A percentile compares a stretch with the other conserved stretches of the same genome.
Conservation (phyloP, 2,329 filamentous ascomycete species). For the Scedosporium boydii region DNA sequence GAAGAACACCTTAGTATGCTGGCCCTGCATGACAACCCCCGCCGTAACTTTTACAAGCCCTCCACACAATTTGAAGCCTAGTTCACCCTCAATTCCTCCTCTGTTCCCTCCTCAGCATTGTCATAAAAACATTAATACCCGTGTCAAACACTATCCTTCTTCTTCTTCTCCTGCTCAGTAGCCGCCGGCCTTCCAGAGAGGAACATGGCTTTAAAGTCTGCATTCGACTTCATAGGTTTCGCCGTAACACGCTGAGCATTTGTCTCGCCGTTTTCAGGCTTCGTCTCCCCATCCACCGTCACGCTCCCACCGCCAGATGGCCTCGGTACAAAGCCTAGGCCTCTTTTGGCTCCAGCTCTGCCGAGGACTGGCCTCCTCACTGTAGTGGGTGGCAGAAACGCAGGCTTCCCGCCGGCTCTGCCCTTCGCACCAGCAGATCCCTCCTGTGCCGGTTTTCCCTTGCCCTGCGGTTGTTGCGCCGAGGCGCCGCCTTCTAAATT, state of each 20-base stretch:
- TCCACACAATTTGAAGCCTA: not conserved
- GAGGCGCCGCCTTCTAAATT: not conserved
- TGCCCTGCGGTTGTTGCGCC: not conserved
- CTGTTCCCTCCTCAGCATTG: too few relatives aligned
- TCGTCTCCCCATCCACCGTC: conserved; percentile 16
- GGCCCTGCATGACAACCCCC: not conserved
- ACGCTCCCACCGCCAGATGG: conserved; percentile 7
- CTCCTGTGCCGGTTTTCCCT: not conserved
- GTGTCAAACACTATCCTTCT: not conserved
- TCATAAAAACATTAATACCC: too few relatives aligned
- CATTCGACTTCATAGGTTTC: conserved; percentile 39
- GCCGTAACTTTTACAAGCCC: not conserved
- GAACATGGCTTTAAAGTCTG: conserved; percentile 48
- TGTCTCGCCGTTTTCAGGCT: conserved; percentile 12
- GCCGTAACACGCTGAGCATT: conserved; percentile 9
- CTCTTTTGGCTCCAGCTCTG: conserved; percentile 19
- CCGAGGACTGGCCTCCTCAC: conserved; percentile 16
- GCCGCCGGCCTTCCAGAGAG: not conserved
- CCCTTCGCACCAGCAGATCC: too few relatives aligned
- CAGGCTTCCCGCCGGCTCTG: not conserved
- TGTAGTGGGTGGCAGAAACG: not conserved
- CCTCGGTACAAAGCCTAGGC: conserved; percentile 29
- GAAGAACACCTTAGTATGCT: not conserved
- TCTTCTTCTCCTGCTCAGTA: not conserved
- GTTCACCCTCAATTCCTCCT: not conserved